phyloP scores from a whole-genome alignment of 1,284 basidiomycete genomes.

The Cutaneotrichosporon mucoides region DNA sequence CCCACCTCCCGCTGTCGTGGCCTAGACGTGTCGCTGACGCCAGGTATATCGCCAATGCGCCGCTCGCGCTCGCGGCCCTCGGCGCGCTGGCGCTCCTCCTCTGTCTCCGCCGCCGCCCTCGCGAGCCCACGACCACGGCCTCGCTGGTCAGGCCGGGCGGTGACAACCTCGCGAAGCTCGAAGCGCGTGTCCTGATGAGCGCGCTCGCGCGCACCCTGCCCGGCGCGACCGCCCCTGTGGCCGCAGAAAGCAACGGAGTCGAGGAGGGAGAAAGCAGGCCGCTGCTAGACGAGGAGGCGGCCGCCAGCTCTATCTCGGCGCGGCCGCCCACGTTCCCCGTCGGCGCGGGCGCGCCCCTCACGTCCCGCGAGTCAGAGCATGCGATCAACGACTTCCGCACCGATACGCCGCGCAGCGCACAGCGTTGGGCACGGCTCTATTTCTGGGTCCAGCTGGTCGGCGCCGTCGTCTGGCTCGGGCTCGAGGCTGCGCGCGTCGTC shows the following conservation, averaged over 20 bases:
- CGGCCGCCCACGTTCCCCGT: not conserved
- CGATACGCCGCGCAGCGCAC: constrained; percentile 8
- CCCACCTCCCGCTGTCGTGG: too few species aligned
- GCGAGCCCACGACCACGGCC: not conserved
- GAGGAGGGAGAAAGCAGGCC: too few species aligned
- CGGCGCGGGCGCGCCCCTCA: not conserved
- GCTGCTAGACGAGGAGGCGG: not conserved
- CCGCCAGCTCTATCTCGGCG: too few species aligned
- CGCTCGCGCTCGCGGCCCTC: constrained; percentile 32
- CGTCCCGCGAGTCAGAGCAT: constrained; percentile 26
- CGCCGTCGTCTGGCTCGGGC: constrained; percentile 23
- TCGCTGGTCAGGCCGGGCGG: constrained; percentile 27
- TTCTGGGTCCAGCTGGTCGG: constrained; percentile 27
- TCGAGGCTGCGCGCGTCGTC: constrained; percentile 19
- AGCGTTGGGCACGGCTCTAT: constrained; percentile 23
- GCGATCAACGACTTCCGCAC: constrained; percentile 30
- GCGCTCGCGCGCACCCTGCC: constrained; percentile 23
- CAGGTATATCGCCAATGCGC: constrained; percentile 37
- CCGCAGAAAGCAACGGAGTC: too few species aligned
- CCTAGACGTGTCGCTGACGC: not conserved
- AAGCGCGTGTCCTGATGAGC: constrained; percentile 38
- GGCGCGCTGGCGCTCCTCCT: constrained; percentile 19
- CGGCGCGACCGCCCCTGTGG: not conserved
- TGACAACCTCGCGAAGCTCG: constrained; percentile 36
- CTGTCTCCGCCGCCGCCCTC: not conserved